Evolutionary conservation across 805 yeast species (phyloP).

Genomic region (Lipomyces starkeyi): DNA sequence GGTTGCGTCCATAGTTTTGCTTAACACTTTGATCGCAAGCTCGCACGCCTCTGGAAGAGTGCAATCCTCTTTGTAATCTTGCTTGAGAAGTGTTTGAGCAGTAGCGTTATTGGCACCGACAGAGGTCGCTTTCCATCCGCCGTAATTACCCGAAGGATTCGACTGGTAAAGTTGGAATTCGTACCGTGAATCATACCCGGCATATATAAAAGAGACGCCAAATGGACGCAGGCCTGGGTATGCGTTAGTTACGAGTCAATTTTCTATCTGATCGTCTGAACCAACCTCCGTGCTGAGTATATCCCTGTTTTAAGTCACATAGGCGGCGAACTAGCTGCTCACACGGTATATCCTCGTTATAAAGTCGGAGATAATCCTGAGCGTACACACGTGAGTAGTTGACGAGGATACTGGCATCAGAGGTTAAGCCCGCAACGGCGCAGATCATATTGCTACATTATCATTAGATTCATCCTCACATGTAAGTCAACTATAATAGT

Average conservation of each 20-base stretch:
- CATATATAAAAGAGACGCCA: conserved; percentile 95
- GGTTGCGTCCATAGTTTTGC: conserved; percentile 92
- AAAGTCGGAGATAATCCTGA: conserved; percentile 82
- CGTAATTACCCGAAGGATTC: conserved; percentile 96
- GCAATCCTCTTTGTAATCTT: conserved; percentile 88
- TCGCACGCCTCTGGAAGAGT: conserved; percentile 71
- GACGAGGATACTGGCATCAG: conserved; percentile 92
- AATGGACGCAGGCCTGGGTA: conserved; percentile 80
- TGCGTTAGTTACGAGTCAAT: neutral
- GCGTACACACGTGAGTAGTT: conserved; percentile 85
- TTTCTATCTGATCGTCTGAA: neutral
- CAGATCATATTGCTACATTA: conserved; percentile 66
- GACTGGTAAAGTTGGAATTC: conserved; percentile 93
- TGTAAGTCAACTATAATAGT: neutral
- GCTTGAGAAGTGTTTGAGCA: conserved; percentile 93
- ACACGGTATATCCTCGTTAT: conserved; percentile 92
- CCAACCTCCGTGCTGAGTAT: conserved; percentile 90
- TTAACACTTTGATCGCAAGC: conserved; percentile 86
- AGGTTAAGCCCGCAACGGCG: conserved; percentile 98
- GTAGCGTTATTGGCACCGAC: conserved; percentile 97
- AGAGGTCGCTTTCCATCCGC: conserved; percentile 98
- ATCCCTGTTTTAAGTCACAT: conserved; percentile 95
- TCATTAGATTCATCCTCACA: conserved; percentile 1
- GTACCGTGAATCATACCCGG: conserved; percentile 85
- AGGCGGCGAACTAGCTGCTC: conserved; percentile 85